Evolutionary conservation across 106 monocot genomes (phyloP), one percentile per base, ranked within the genome.

Genomic region (Xerophyta viscosa): DNA sequence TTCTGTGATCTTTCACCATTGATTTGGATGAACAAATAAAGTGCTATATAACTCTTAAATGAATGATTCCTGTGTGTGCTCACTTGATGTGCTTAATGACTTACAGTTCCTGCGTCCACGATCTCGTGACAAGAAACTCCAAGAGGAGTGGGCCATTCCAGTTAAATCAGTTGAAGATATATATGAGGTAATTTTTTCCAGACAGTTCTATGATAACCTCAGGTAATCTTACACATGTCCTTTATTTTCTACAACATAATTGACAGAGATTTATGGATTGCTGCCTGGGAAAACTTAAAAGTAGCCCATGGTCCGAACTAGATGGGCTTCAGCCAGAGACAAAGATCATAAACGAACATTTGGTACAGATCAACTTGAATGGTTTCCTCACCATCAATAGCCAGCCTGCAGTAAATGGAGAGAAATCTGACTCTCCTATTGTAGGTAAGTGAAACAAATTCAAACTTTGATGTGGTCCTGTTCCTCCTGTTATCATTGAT

Each of bases 351-450:
- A 52, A 86, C 55, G 82, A 92, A 27, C 78, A 76, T 13, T 45
- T 92, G 41, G 82, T 50, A n/a, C 53, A 68, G 41, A 61, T 92
- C 52, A 92, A 86, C 54, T 52, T 74, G 67, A 92, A 77, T 56
- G 92, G 92, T 31, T 92, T 79, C 48, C 79, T 92, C 58, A 82
- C 82, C 57, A 87, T 92, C 28, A 92, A 92, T 57, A 92, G 92
- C 48, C 92, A 92, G 31, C 92, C 92, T 58, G 81, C 86, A 50
- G 74, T 87, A 11, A 86, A 87, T 60, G 92, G 86, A 31, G 92
- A 82, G 67, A 81, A 71, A 45, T 92, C 92, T 29, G 78, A 76
- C 37, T 92, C 82, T 15, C 64, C 65, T 0, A 43, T 69, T 58
- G 76, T 92, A 31, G 92, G 92, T 86, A 52, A 73, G 82, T 70